Conservation (phyloP, 108 stramenopile genomes). For the Chaetoceros muelleri region DNA sequence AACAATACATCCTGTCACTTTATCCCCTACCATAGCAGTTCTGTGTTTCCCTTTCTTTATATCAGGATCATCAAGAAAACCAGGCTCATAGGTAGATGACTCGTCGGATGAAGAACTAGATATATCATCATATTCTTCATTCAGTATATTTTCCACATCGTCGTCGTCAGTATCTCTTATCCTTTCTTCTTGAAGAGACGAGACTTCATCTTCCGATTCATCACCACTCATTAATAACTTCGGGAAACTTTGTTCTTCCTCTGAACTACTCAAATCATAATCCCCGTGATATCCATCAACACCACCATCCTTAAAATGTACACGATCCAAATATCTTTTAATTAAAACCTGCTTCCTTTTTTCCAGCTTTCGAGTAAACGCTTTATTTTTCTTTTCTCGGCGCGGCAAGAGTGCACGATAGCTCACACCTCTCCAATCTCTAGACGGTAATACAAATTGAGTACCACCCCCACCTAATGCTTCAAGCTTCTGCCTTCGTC, state of each 20-base stretch:
- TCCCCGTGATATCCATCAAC: constrained; percentile 9
- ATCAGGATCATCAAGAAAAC: constrained; percentile 78
- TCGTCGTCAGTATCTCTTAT: constrained; percentile 1
- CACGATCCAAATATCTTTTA: constrained; percentile 5
- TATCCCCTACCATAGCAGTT: constrained; percentile 81
- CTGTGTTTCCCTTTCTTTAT: constrained; percentile 77
- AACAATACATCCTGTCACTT: constrained; percentile 63
- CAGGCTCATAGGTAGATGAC: constrained; percentile 30
- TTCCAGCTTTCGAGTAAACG: constrained; percentile 22
- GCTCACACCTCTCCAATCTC: constrained; percentile 80
- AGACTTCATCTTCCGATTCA: constrained; percentile 5
- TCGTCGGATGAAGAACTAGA: constrained; percentile 14
- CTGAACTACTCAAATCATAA: constrained; percentile 8
- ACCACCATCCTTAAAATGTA: constrained; percentile 9
- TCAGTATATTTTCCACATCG: constrained; percentile 8
- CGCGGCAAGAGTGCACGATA: constrained; percentile 53
- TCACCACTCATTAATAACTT: constrained; percentile 10
- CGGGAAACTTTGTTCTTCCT: constrained; percentile 3
- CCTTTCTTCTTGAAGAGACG: not conserved
- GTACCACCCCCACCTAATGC: constrained; percentile 77
- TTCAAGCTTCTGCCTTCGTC: constrained; percentile 70
- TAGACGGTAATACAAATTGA: constrained; percentile 67
- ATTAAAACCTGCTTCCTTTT: constrained; percentile 1
- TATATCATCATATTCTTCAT: constrained; percentile 25
- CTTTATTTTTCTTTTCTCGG: constrained; percentile 22